These are phyloP conservation scores for Zygosaccharomyces rouxii DNA, from an alignment of 805 yeast genomes.

Conservation along the genomic window DNA sequence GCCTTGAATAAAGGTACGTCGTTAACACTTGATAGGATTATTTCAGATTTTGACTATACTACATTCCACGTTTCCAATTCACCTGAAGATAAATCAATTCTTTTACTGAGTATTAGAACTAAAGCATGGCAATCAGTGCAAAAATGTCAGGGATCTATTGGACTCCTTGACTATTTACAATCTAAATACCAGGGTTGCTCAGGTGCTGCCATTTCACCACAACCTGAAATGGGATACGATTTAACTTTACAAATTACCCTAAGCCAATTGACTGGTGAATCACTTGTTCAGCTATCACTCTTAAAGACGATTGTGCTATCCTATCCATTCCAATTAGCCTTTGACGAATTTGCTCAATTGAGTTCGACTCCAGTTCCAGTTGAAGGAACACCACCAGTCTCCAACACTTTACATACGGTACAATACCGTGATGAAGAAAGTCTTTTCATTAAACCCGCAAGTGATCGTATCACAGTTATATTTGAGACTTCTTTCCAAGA, in stretches of 20 bases:
- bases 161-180: slow-evolving; percentile 21
- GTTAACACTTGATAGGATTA: slow-evolving; percentile 66
- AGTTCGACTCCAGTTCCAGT: slow-evolving; percentile 36
- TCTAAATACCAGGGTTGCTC: slow-evolving; percentile 18
- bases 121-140: slow-evolving; percentile 33
- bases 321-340: slow-evolving; percentile 88
- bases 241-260: slow-evolving; percentile 70
- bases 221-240: slow-evolving; percentile 70
- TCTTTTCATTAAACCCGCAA: slow-evolving; percentile 84
- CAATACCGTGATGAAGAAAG: slow-evolving; percentile 92
- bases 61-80: slow-evolving; percentile 78
- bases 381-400: slow-evolving; percentile 21
- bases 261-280: slow-evolving; percentile 45
- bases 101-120: slow-evolving; percentile 30
- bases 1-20: slow-evolving; percentile 28
- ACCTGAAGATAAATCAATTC: slow-evolving; percentile 59
- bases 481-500: slow-evolving; percentile 93
- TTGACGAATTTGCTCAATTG: slow-evolving; percentile 68
- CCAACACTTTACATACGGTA: slow-evolving; percentile 38
- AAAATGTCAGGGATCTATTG: slow-evolving; percentile 17
- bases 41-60: slow-evolving; percentile 94
- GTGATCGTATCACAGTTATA: slow-evolving; percentile 94
- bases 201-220: slow-evolving; percentile 22
- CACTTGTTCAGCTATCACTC: slow-evolving; percentile 63
- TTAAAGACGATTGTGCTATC: slow-evolving; percentile 85